These are phyloP conservation scores for Solanum sitiens DNA, from an alignment of 257 asterid species.

Conservation along the genomic window DNA sequence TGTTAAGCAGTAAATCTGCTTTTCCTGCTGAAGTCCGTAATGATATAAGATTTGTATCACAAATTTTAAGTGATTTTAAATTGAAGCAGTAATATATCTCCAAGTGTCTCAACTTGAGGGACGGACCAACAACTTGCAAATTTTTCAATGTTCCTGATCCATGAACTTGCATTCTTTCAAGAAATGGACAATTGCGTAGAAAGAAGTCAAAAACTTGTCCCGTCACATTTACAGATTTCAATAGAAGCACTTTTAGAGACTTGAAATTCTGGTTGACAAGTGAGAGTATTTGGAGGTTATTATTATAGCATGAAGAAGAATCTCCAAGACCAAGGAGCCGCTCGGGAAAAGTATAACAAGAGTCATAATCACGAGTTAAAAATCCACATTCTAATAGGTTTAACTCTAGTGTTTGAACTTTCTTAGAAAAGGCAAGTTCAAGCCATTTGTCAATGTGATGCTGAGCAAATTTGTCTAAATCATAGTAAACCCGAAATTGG, in stretches of 20 bases:
- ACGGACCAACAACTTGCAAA: background rate
- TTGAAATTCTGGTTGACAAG: background rate
- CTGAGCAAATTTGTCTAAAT: background rate
- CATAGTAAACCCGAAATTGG: background rate
- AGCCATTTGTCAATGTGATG: background rate
- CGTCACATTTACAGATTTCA: background rate
- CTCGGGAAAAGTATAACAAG: background rate
- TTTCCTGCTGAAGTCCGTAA: conserved; percentile 1
- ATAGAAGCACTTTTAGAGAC: background rate
- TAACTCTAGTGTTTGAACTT: background rate
- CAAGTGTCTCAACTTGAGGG: conserved; percentile 23
- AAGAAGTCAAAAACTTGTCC: background rate
- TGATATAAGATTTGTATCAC: conserved; percentile 28
- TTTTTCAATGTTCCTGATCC: background rate
- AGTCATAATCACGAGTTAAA: no score
- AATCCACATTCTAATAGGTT: background rate
- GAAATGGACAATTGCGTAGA: background rate
- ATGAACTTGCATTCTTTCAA: background rate
- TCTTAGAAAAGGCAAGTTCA: background rate
- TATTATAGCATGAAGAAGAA: background rate
- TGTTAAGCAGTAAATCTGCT: background rate
- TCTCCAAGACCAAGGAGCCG: background rate
- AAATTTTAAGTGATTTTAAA: conserved; percentile 18
- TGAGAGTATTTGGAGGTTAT: background rate
- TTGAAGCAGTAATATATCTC: conserved; percentile 20